A percentile compares a stretch with the other conserved stretches of the same genome.
phyloP scores from a whole-genome alignment of 2,329 filamentous ascomycete species.

The Podosphaera leucotricha region DNA sequence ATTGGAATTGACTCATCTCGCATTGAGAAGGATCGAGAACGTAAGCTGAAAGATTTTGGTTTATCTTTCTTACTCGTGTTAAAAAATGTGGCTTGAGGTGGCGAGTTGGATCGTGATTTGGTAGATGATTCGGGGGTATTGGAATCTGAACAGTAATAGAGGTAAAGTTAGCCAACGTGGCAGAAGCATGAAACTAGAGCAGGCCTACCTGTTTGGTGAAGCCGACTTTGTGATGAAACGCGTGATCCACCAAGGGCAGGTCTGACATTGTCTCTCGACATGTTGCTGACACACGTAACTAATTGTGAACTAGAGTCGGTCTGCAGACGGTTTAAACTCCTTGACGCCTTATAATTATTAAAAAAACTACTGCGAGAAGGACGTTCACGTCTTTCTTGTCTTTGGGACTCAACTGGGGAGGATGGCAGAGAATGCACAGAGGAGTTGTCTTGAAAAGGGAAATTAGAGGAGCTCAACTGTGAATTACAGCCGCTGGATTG shows the following conservation, averaged over 20 bases:
- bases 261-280: slow-evolving; percentile 15
- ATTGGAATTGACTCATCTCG: slow-evolving; percentile 17
- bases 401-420: slow-evolving; percentile 4
- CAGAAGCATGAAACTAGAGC: slow-evolving; percentile 5
- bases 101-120: slow-evolving; percentile 13
- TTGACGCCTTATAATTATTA: slow-evolving; percentile 23
- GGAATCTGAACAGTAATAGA: slow-evolving; percentile 6
- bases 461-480: slow-evolving; percentile 4
- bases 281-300: slow-evolving; percentile 15
- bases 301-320: slow-evolving; percentile 16
- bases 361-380: slow-evolving; percentile 19
- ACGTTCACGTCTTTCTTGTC: slow-evolving; percentile 8
- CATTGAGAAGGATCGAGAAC: slow-evolving; percentile 21
- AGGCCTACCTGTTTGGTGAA: slow-evolving; percentile 14
- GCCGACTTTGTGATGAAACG: slow-evolving; percentile 13
- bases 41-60: slow-evolving; percentile 16
- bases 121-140: slow-evolving; percentile 8
- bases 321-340: slow-evolving; percentile 21
- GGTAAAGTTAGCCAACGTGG: not conserved
- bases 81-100: slow-evolving; percentile 7
- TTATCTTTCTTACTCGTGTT: slow-evolving; percentile 12
- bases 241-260: slow-evolving; percentile 10
- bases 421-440: slow-evolving; percentile 7
- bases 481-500: slow-evolving; percentile 4
- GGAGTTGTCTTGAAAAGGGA: slow-evolving; percentile 6